Evolutionary conservation across 2,329 filamentous ascomycete species (phyloP), one percentile per base, ranked within the genome.

Genomic region (Torrubiella hemipterigena): DNA sequence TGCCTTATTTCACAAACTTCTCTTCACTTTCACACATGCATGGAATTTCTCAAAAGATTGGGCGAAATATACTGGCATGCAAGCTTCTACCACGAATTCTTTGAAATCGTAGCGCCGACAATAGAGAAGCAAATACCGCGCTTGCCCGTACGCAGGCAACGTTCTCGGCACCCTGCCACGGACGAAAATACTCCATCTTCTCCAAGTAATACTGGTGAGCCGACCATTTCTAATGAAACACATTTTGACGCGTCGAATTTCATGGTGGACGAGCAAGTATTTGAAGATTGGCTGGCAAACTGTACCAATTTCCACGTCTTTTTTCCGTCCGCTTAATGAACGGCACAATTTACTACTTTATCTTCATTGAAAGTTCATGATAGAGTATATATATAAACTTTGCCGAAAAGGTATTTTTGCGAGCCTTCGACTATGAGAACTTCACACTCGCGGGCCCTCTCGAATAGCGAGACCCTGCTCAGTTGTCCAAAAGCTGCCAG

Each of bases 21-120:
- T 14, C 32, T 31, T 15, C 27, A 38, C 16, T 43, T 40, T 23
- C 20, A 36, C 13, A 33, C 31, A 22, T 43, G 39, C 26, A 42
- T 43, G 34, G 27, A 26, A n/a, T 31, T 38, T 12, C 25, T 43
- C 17, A 28, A 39, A 17, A 18, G 38, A 18, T 32, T 43, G 5
- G 31, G 41, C 15, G 34, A 43, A 3, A 36, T 42, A 13, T 40
- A 43, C 22, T 43, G 41, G 41, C 41, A 43, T 26, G 41, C 41
- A 9, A 35, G 36, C 12, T 43, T 43, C 29, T 43, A 43, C 16
- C 30, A 37, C 13, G 35, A 40, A n/a, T 37, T 43, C 31, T 43
- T 43, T 25, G 31, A 38, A 26, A 37, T 41, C 12, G 30, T 33
- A 17, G 33, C 30, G 11, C 24, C 18, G 15, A 30, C 24, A 17